Conservation (phyloP, 139 green algal genomes). For the Nannochloris sp. region DNA sequence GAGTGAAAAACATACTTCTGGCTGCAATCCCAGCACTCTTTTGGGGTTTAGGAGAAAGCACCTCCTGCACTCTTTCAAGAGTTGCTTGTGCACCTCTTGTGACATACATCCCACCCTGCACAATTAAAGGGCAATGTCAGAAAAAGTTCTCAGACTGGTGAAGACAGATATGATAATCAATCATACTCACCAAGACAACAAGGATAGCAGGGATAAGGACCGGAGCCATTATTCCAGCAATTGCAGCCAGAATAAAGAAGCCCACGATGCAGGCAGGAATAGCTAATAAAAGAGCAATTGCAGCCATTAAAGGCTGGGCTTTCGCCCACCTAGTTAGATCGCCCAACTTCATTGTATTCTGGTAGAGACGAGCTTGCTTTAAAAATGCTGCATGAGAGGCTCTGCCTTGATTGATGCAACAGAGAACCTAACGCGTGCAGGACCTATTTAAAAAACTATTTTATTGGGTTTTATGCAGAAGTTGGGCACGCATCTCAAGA, state of each 20-base stretch:
- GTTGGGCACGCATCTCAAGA: too few species aligned
- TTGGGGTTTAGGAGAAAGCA: background rate
- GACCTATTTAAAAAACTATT: too few species aligned
- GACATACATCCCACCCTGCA: background rate
- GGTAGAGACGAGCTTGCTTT: too few species aligned
- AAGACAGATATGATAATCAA: background rate
- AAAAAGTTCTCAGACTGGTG: background rate
- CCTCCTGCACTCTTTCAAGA: constrained; percentile 1
- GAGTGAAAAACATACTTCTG: too few species aligned
- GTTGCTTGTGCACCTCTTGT: background rate
- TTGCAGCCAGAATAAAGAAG: background rate
- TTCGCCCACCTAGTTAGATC: background rate
- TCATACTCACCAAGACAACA: background rate
- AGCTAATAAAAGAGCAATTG: background rate
- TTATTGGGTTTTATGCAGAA: too few species aligned
- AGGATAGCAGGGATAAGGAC: background rate
- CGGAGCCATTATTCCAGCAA: background rate
- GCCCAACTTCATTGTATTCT: background rate
- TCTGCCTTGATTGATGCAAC: too few species aligned
- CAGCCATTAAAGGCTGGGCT: background rate
- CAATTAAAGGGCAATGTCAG: background rate
- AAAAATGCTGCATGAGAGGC: too few species aligned
- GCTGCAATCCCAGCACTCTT: too few species aligned
- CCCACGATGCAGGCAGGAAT: background rate
- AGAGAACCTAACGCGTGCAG: too few species aligned